phyloP scores from a whole-genome alignment of 306 rosid genomes.

The Pterocarpus macrocarpus region DNA sequence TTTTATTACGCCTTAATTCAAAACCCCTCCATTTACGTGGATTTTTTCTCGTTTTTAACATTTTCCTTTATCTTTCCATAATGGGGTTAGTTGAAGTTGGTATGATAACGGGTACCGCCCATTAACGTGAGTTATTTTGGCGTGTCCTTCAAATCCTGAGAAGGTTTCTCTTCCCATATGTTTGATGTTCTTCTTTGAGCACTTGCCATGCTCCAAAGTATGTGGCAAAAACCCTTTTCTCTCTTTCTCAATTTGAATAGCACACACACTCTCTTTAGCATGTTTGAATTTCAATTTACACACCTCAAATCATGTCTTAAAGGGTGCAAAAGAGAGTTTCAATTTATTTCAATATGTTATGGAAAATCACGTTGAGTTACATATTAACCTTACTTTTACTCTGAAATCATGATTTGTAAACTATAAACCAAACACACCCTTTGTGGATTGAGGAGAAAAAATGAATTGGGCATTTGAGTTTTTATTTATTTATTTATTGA shows the following conservation, averaged over 20 bases:
- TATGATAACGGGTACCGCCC: not conserved
- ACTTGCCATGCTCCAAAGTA: constrained; percentile 34
- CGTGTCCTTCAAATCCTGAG: constrained; percentile 22
- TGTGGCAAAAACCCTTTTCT: not conserved
- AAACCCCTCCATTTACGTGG: constrained; percentile 12
- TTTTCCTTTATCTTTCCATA: not conserved
- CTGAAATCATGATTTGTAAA: no score
- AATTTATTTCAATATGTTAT: no score
- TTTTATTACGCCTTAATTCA: constrained; percentile 9
- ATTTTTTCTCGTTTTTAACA: not conserved
- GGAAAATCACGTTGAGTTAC: not conserved
- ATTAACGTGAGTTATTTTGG: constrained; percentile 26
- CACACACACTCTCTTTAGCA: not conserved
- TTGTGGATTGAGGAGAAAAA: not conserved
- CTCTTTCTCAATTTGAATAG: constrained; percentile 3
- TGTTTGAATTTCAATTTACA: not conserved
- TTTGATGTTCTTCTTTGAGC: constrained; percentile 2
- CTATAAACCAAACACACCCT: not conserved
- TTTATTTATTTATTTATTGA: not conserved
- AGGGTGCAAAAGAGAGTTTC: not conserved
- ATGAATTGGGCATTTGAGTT: not conserved
- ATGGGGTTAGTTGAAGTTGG: constrained; percentile 17
- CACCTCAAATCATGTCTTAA: not conserved
- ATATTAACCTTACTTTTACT: not conserved
- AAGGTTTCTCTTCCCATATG: constrained; percentile 1